Percentiles rank a stretch among this genome's conserved stretches.
Evolutionary conservation across 805 yeast species (phyloP).

Genomic region (Candida ponderosae): DNA sequence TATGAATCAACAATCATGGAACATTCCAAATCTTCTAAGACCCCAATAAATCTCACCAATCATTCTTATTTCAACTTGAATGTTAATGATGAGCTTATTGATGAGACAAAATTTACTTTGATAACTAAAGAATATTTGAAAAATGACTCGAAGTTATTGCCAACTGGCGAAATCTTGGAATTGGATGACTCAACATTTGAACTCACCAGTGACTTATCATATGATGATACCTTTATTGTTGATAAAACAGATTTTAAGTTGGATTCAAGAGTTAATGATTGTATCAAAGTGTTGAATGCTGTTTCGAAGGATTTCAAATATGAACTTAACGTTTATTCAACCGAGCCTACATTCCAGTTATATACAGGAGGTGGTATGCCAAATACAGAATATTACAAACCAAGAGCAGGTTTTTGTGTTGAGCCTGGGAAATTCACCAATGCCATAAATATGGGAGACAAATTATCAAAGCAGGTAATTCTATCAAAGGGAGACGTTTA

Average conservation of each 20-base stretch:
- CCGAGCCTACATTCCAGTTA: slow-evolving; percentile 62
- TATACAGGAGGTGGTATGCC: slow-evolving; percentile 51
- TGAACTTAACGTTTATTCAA: slow-evolving; percentile 36
- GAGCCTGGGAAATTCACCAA: slow-evolving; percentile 55
- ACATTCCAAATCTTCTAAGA: slow-evolving; percentile 8
- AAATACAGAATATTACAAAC: slow-evolving; percentile 22
- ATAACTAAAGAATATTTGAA: slow-evolving; percentile 32
- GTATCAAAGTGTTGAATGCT: slow-evolving; percentile 34
- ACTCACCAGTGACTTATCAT: slow-evolving; percentile 11
- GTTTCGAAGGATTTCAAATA: slow-evolving; percentile 35
- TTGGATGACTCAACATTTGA: slow-evolving; percentile 18
- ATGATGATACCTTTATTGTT: slow-evolving; percentile 43
- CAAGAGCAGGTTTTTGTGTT: slow-evolving; percentile 48
- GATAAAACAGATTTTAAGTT: slow-evolving; percentile 21
- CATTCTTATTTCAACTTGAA: slow-evolving; percentile 54
- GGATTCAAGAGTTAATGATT: slow-evolving; percentile 38
- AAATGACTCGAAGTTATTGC: slow-evolving; percentile 30
- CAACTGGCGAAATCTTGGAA: slow-evolving; percentile 37
- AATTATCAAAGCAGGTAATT: slow-evolving; percentile 43
- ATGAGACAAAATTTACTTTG: slow-evolving; percentile 31
- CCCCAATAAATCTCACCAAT: slow-evolving; percentile 52
- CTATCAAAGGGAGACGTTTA: slow-evolving; percentile 42
- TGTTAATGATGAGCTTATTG: slow-evolving; percentile 22
- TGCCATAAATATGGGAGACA: slow-evolving; percentile 36
- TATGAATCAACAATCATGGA: slow-evolving; percentile 25